Evolutionary conservation across 1,284 basidiomycete species (phyloP), one percentile per base, ranked within the genome.

Genomic region (Laetiporus sulphureus): DNA sequence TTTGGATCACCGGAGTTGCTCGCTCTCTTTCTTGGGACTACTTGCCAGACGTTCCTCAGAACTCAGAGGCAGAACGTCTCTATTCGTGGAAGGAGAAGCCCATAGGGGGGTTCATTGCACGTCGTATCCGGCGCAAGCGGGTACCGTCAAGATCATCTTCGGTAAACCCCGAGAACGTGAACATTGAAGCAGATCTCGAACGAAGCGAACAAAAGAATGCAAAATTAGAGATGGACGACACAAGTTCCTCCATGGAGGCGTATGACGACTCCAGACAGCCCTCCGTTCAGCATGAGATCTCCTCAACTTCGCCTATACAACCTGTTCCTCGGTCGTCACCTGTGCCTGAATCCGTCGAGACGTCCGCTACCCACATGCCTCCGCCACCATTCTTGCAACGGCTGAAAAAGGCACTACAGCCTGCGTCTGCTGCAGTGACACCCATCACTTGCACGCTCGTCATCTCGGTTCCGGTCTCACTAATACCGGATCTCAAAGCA

Each of bases 401-500:
- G 12, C 38, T 54, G 21, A 33, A 46, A 29, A 44, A 48, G 15
- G 44, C 51, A 3, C 47, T 53, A 31, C 45, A 44, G 11, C 55
- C 57, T 1, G 44, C 65, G 2, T 30, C 49, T 1, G 57, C 54
- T 3, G 35, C 71, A 31, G 55, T 67, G 16, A 62, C 66, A 7
- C 73, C 76, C 0, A 64, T 72, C 7, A 72, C 70, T 0, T 57
- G 72, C 34, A 59, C 72, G 0, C 65, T 79, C 33, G 48, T 66
- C 3, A 38, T 71, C 3, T 67, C 72, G 1, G 56, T 80, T 5
- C 59, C 70, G 12, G 68, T 71, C 43, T 69, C 75, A 0, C 58
- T 78, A 8, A 58, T 79, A 11, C 57, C 59, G 5, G 68, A 68
- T 0, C 58, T 81, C 27, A 78, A 78, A 50, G 71, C 73, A 0